Conservation (phyloP, 768 basidiomycete genomes). For the Lepiota brunneoincarnata region DNA sequence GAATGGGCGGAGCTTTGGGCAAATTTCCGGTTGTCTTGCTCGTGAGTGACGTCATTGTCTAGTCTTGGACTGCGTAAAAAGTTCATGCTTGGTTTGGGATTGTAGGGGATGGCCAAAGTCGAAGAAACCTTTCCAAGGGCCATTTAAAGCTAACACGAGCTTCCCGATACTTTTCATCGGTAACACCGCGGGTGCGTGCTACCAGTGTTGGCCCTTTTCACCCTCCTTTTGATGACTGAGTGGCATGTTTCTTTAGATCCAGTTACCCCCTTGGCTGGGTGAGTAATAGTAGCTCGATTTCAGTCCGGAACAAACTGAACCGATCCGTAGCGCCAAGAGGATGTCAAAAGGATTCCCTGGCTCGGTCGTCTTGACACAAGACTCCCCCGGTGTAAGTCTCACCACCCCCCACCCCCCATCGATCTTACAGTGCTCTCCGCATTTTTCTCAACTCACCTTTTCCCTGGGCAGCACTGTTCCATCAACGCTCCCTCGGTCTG, state of each 20-base stretch:
- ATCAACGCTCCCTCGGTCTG: constrained; percentile 30
- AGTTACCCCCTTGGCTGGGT: constrained; percentile 26
- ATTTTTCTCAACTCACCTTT: background rate
- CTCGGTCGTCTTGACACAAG: constrained; percentile 44
- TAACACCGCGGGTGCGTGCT: constrained; percentile 33
- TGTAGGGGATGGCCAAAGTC: constrained; percentile 14
- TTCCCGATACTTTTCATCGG: constrained; percentile 37
- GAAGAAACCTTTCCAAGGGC: constrained; percentile 22
- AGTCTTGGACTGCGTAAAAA: background rate
- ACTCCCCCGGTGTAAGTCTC: constrained; percentile 36
- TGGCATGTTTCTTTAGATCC: constrained; percentile 20
- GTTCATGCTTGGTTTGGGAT: background rate
- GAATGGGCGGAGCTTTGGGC: constrained; percentile 32
- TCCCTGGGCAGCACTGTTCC: constrained; percentile 28
- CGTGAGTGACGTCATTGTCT: constrained; percentile 23
- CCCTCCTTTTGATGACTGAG: no score
- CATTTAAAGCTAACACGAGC: constrained; percentile 35
- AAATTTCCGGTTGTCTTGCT: constrained; percentile 24
- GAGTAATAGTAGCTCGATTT: constrained; percentile 9
- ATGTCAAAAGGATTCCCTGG: constrained; percentile 32
- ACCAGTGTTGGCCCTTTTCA: background rate
- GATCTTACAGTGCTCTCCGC: background rate
- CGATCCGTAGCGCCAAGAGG: constrained; percentile 34
- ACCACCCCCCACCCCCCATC: no score
- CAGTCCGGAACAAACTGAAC: background rate